phyloP scores from a whole-genome alignment of 1,284 basidiomycete species.

The Irpex lacteus region DNA sequence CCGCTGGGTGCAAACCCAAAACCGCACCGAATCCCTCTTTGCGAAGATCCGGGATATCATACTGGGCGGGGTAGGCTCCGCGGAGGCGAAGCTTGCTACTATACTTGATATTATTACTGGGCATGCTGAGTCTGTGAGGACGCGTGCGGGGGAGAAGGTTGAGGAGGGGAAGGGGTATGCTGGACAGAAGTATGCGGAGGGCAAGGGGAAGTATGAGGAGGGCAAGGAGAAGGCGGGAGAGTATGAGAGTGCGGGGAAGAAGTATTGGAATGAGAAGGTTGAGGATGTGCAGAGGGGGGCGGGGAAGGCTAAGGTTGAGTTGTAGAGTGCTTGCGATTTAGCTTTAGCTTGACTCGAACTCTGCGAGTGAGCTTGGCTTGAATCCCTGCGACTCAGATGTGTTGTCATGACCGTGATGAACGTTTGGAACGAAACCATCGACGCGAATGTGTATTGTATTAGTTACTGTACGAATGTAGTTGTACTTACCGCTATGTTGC shows the following conservation, averaged over 20 bases:
- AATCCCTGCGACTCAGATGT: too few species aligned
- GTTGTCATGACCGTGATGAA: too few species aligned
- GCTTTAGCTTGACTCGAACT: too few species aligned
- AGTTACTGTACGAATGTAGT: too few species aligned
- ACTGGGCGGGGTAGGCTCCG: slow-evolving; percentile 58
- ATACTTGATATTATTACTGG: slow-evolving; percentile 45
- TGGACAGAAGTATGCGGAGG: too few species aligned
- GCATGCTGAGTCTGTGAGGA: slow-evolving; percentile 33
- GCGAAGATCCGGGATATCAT: slow-evolving; percentile 59
- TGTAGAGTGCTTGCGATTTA: too few species aligned
- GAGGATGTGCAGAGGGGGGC: slow-evolving; percentile 25
- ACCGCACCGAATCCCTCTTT: slow-evolving; percentile 55
- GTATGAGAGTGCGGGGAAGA: slow-evolving; percentile 21
- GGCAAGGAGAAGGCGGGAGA: slow-evolving; percentile 20
- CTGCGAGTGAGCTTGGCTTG: too few species aligned
- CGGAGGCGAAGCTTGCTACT: slow-evolving; percentile 62
- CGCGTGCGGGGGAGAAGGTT: slow-evolving; percentile 11
- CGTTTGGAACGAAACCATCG: too few species aligned
- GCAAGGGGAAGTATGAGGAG: too few species aligned
- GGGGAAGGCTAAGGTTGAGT: slow-evolving; percentile 21
- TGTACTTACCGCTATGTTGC: too few species aligned
- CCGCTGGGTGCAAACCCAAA: slow-evolving; percentile 56
- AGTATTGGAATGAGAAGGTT: slow-evolving; percentile 27
- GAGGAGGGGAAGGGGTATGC: too few species aligned
- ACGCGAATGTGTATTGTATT: too few species aligned